Base-by-base conservation (phyloP, 2,329 filamentous ascomycete genomes). In the Monosporascus sp. region DNA sequence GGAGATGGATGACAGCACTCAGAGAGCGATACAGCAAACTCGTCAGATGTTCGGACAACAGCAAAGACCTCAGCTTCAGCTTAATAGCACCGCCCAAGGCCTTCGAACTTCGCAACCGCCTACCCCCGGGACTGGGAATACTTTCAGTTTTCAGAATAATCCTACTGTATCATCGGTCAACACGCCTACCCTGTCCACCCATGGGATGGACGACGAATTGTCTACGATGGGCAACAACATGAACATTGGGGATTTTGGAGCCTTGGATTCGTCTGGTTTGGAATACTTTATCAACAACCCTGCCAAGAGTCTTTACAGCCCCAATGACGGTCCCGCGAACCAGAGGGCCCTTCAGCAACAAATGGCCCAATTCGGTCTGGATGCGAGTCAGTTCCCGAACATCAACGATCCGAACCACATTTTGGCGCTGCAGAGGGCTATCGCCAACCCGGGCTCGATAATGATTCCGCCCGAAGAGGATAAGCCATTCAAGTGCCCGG, bases 111-210 rank as follows among this genome's bases (percentile, higher is more conserved):
- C 92, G 5, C 90, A 91, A 58, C 93, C 92, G 1, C 85, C 89
- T 4, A 97, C 93, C 1, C 93, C 93, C 2, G 86, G 87, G 35
- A 80, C 89, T 25, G 82, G 87, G 9, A 44, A 44, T 47, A 85
- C 80, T 62, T 90, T 93, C 64, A 85, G 85, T 48, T 84, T 96
- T 60, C 88, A 91, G 68, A 90, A 96, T 69, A 97, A 97, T 69
- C 93, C 93, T 17, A 97, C 92, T 1, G 93, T 97, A 18, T 99
- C 94, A 3, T 97, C 92, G 3, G 93, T 97, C 52, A 97, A 97
- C 70, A 97, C 93, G 0, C 93, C 93, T 0, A 96, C 92, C 0
- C 79, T 97, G 53, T 88, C 88, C 55, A 90, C 90, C 4, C 51
- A 75, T 24, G 86, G 91, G 62, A 79, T 92, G 57, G 89, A 96